Base-by-base conservation (phyloP, 805 yeast genomes). In the Wickerhamomyces tratensis region DNA sequence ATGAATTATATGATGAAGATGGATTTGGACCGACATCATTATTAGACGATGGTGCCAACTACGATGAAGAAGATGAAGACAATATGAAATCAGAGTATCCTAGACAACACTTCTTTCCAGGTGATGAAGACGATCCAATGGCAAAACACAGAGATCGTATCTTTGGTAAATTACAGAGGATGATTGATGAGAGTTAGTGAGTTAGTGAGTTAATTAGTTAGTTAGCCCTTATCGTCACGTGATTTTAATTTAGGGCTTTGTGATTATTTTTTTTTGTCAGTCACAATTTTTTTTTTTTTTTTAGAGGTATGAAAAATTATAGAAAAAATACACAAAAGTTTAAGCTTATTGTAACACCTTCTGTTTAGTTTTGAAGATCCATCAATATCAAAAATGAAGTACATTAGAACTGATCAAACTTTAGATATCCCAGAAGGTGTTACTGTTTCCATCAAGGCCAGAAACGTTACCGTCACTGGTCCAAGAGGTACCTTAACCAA, bases 401-500 rank as follows among this genome's bases (percentile, higher is more conserved):
- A 77, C 86, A 78, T 86, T 63, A 85, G 80, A 70, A 81, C 93
- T 52, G 94, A 85, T 67, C 93, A 86, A 76, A 64, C 70, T 66
- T 76, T 86, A 65, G 84, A 77, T 46, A 63, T 79, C 69, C 98
- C 98, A 72, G 95, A 85, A 71, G 96, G 86, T 64, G 98, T 93
- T 54, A 76, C 82, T 61, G 85, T 93, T 59, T 71, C 73, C 67
- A 91, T 93, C 81, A 85, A 87, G 72, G 79, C 98, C 70, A 86
- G 98, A 77, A 59, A 64, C 64, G 71, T 93, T 68, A 81, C 79
- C 61, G 98, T 93, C 58, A 77, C 83, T 62, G 98, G 98, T 60
- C 98, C 98, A 76, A 89, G 98, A 78, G 98, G 98, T 74, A 75
- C 77, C 56, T 77, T 91, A 67, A 66, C 70, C 75, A 91, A 93